A percentile compares a stretch with the other conserved stretches of the same genome.
phyloP scores from a whole-genome alignment of 805 yeast genomes.

The Saccharomyces mikatae region DNA sequence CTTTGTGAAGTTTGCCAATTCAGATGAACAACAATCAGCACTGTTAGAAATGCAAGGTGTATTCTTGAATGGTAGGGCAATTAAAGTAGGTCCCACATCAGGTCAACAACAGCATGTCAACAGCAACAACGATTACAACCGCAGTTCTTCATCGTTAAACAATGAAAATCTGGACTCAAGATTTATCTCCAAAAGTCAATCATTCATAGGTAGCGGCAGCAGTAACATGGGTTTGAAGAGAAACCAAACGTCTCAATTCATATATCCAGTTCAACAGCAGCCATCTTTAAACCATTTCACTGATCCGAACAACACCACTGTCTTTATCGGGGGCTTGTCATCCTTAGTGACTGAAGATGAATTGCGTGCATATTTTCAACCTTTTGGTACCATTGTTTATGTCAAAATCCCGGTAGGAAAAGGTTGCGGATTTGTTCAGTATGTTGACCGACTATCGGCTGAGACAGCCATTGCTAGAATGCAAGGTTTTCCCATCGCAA shows the following conservation, averaged over 20 bases:
- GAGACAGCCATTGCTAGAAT: constrained; percentile 77
- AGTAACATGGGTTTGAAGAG: background rate
- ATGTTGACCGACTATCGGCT: constrained; percentile 67
- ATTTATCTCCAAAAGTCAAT: background rate
- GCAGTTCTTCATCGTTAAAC: background rate
- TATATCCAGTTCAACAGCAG: constrained; percentile 36
- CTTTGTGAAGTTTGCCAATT: constrained; percentile 67
- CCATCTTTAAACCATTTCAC: constrained; percentile 58
- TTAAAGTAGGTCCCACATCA: constrained; percentile 61
- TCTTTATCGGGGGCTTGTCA: constrained; percentile 60
- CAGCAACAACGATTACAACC: background rate
- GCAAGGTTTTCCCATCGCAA: constrained; percentile 88
- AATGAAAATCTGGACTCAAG: background rate
- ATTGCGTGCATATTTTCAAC: constrained; percentile 48
- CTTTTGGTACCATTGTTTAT: constrained; percentile 69
- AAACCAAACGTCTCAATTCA: constrained; percentile 15
- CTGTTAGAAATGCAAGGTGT: constrained; percentile 76
- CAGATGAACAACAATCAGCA: constrained; percentile 63
- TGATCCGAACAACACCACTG: constrained; percentile 76
- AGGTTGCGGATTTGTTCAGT: constrained; percentile 86
- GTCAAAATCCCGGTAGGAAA: constrained; percentile 67
- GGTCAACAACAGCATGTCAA: background rate
- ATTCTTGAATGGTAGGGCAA: constrained; percentile 62
- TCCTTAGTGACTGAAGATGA: constrained; percentile 53
- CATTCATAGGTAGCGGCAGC: background rate